Base-by-base conservation (phyloP, 257 asterid genomes). In the Ophiorrhiza pumila region DNA sequence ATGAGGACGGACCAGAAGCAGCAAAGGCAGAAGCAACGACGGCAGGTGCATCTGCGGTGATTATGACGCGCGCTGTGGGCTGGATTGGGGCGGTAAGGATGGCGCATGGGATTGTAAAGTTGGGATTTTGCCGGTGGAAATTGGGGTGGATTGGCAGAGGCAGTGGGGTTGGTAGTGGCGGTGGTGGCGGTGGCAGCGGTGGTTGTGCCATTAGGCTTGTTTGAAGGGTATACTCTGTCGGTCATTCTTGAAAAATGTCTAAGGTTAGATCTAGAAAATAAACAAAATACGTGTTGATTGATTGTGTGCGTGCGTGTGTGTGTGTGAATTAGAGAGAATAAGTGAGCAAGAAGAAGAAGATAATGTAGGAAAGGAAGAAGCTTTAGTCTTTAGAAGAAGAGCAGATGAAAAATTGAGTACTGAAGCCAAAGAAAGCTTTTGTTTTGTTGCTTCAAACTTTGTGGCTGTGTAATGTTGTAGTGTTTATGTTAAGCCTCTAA, bases 1-100 rank as follows among this genome's bases (percentile, higher is more conserved):
- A 87, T 8, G 41, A 92, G 87, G 25, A 79, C 27, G 2, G 76
- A 70, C 87, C 87, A 83, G 73, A 81, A 76, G 47, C 82, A 80
- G 37, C 84, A 77, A 39, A 79, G 65, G 73, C 85, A 84, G 71
- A 75, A 72, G 76, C 84, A 81, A 18, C 88, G 81, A 5, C 88
- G 83, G 68, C 86, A 35, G 62, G 65, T 71, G 73, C 84, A 79
- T 27, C 83, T 79, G 41, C 85, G 81, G 66, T 29, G 81, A 55
- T 69, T 69, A 73, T 80, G 81, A 27, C 73, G 72, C 50, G 65
- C 74, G 68, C 63, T 67, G 56, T 58, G 39, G 4, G 81, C 73
- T 0, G 85, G 76, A 35, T 59, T 67, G 18, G 84, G 86, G 37
- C 86, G 78, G 67, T 81, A 77, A 3, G 84, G 83, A 7, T 73